Base-by-base conservation (phyloP, 2,329 filamentous ascomycete genomes). In the Trichoderma oligosporum region DNA sequence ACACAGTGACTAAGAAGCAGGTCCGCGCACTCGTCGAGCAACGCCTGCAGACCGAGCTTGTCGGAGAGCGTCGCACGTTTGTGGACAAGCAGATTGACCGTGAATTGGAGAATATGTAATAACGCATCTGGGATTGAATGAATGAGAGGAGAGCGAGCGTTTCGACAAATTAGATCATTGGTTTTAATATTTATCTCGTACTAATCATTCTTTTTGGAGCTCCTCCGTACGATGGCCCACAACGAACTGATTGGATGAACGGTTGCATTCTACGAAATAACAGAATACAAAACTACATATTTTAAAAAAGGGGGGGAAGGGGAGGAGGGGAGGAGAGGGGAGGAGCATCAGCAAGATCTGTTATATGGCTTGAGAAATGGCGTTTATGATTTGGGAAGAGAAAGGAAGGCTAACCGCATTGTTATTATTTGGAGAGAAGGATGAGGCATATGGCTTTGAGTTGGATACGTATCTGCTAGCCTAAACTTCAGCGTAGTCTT, bases 1-100 rank as follows among this genome's bases (percentile, higher is more conserved):
- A 99, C 71, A 93, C 83, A n/a, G 90, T 97, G 46, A 99, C 94
- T 6, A 99, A 97, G 85, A 99, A 99, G 78, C 93, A 97, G 76
- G 87, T 94, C 57, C 82, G 89, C 49, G 92, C 89, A 3, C 81
- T 97, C 42, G 91, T 96, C 11, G 94, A 99, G 76, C 91, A 97
- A 77, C 84, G 92, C 66, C 75, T 99, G 61, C 93, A 97, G 76
- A 93, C 89, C 4, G 91, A 96, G 71, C 80, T 97, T 58, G 80
- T 83, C 0, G 92, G 91, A 20, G 92, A 97, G 73, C 87, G 91
- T 71, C 85, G 88, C 70, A 85, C 86, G 14, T 97, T 96, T 76
- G 84, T 97, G 77, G 93, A 97, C 75, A 82, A 86, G 64, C 89
- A 92, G 76, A 97, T 99, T 73, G 94, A 99, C 74, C 83, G 84